Percentiles rank a stretch among this genome's conserved stretches.
phyloP scores from a whole-genome alignment of 2,329 filamentous ascomycete species.

The Proliferodiscus dingleyae region DNA sequence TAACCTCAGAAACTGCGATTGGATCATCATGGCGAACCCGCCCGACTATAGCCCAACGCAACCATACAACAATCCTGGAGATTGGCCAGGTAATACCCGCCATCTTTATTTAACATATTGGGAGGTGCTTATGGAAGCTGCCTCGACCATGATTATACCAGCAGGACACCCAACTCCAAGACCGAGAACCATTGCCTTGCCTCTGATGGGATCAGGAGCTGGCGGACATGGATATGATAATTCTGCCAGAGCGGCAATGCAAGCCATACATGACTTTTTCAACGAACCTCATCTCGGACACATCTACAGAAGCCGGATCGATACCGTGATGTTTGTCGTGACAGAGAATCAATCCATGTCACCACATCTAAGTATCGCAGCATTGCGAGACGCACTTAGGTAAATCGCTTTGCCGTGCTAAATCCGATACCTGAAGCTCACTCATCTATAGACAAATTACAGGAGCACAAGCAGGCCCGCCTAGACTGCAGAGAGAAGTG shows the following conservation, averaged over 20 bases:
- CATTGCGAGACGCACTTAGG: no score
- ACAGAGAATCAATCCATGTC: no score
- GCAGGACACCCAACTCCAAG: fast-evolving
- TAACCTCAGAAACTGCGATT: no score
- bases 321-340: no score
- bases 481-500: no score
- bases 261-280: background rate
- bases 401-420: no score
- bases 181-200: background rate
- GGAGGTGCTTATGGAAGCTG: background rate
- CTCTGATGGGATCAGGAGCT: background rate
- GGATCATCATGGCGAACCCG: background rate
- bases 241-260: background rate
- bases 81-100: background rate
- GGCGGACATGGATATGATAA: background rate
- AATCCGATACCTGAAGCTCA: no score
- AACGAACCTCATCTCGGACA: no score
- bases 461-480: no score
- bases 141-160: background rate
- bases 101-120: background rate
- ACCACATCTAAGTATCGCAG: no score
- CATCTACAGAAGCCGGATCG: no score
- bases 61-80: background rate
- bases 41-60: background rate
- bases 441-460: no score